phyloP scores from a whole-genome alignment of 2,329 filamentous ascomycete species.

The Trichoderma asperellum region DNA sequence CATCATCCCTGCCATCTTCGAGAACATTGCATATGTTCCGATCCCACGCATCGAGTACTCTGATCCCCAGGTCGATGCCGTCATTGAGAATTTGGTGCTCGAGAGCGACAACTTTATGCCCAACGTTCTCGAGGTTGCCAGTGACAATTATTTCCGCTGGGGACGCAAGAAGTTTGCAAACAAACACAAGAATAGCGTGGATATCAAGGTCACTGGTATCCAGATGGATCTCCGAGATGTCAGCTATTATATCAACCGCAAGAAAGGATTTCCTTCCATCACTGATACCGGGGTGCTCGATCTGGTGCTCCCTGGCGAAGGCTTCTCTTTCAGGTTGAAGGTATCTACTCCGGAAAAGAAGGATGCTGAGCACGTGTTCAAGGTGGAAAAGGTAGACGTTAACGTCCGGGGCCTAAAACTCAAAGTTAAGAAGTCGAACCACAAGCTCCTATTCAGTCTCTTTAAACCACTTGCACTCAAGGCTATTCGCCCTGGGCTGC shows the following conservation, averaged over 20 bases:
- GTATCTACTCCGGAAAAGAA: constrained; percentile 77
- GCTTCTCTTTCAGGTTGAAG: constrained; percentile 90
- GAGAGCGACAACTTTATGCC: constrained; percentile 97
- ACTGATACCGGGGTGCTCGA: constrained; percentile 88
- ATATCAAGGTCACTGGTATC: constrained; percentile 84
- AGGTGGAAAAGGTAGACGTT: constrained; percentile 86
- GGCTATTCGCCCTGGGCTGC: constrained; percentile 79
- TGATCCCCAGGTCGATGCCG: constrained; percentile 79
- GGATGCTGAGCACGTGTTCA: constrained; percentile 86
- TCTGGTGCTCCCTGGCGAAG: constrained; percentile 82
- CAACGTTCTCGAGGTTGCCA: constrained; percentile 84
- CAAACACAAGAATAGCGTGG: constrained; percentile 79
- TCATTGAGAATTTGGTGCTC: constrained; percentile 92
- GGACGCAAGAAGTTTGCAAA: constrained; percentile 85
- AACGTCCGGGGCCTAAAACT: constrained; percentile 81
- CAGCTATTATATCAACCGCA: constrained; percentile 92
- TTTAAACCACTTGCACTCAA: constrained; percentile 88
- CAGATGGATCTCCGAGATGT: constrained; percentile 93
- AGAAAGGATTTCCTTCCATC: constrained; percentile 87
- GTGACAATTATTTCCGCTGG: constrained; percentile 94
- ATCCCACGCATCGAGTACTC: constrained; percentile 93
- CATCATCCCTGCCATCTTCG: constrained; percentile 80
- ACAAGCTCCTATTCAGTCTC: constrained; percentile 85
- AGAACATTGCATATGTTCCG: constrained; percentile 86
- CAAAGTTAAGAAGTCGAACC: constrained; percentile 91